A percentile compares a stretch with the other conserved stretches of the same genome.
Conservation (phyloP, 805 yeast genomes). For the Nakazawaea peltata region DNA sequence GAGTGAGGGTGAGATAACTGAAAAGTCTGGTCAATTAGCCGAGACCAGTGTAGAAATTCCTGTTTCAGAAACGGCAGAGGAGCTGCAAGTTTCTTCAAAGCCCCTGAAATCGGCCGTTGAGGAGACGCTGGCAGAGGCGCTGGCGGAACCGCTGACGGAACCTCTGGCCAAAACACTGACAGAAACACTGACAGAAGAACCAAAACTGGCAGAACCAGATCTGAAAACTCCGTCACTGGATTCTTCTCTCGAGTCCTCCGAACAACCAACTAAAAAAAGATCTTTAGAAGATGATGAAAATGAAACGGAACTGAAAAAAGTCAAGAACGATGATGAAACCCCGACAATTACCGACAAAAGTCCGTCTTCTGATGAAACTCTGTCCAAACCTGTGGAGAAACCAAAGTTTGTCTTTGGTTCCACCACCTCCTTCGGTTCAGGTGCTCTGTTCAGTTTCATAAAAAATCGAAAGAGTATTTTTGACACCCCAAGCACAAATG, state of each 20-base stretch:
- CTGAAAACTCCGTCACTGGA: too few relatives aligned
- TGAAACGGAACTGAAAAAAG: conserved; percentile 8
- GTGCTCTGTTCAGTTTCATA: conserved; percentile 27
- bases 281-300: conserved; percentile 9
- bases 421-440: conserved; percentile 39
- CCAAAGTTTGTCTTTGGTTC: conserved; percentile 53
- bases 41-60: too few relatives aligned
- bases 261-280: conserved; percentile 3
- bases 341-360: too few relatives aligned
- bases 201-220: conserved; percentile 10
- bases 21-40: too few relatives aligned
- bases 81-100: too few relatives aligned
- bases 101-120: too few relatives aligned
- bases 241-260: too few relatives aligned
- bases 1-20: too few relatives aligned
- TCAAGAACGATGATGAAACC: conserved; percentile 4
- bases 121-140: too few relatives aligned
- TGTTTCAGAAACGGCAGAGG: too few relatives aligned
- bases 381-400: conserved; percentile 8
- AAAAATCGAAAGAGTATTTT: conserved; percentile 25
- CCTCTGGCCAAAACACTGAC: conserved; percentile 14
- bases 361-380: too few relatives aligned
- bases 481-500: conserved; percentile 13
- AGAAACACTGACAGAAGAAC: conserved; percentile 15
- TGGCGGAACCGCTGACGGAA: too few relatives aligned